Base-by-base conservation (phyloP, 495 filamentous ascomycete genomes). In the Daldinia decipiens region DNA sequence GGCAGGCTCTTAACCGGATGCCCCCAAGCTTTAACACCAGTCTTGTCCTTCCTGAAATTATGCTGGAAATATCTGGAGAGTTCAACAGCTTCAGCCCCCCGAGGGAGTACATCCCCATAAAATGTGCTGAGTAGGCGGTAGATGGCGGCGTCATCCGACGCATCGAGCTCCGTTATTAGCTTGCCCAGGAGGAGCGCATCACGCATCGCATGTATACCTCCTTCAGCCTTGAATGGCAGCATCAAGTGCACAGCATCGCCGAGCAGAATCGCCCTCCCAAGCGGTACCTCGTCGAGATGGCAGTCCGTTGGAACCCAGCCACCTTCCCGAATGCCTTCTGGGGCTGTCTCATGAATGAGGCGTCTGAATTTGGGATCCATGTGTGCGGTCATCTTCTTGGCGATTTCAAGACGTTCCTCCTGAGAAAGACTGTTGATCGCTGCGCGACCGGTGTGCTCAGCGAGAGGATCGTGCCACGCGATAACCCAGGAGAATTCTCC, bases 191-290 rank as follows among this genome's bases (percentile, higher is more conserved):
- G 66, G 1, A 74, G 62, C 6, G 71, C 71, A 27, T 74, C 71
- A 32, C 71, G 71, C 57, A 74, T 70, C 9, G 71, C 71, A 27
- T 74, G 66, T 2, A 74, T 67, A 17, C 67, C 71, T 1, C 71
- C 71, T 24, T 74, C 71, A 5, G 66, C 71, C 31, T 70, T 70
- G 75, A 66, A 85, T 75, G 86, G 86, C n/a, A 80, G 83, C 83
- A 88, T 87, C 19, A 86, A 79, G 74, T 88, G 85, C 21, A 84
- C 85, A 3, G 86, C 82, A 65, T 88, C 86, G 2, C 84, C 83
- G 11, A 83, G 76, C 1, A 86, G 70, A 4, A 79, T 77, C 5
- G 79, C 81, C 8, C 81, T 62, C 8, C 82, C 82, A 19, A 79
- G 76, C 19, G 63, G 74, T 9, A 78, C 54, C 12, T 62, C 60